Percentiles rank a stretch among this genome's conserved stretches.
Evolutionary conservation across 2,329 filamentous ascomycete genomes (phyloP).

Genomic region (Aspergillus alliaceus): DNA sequence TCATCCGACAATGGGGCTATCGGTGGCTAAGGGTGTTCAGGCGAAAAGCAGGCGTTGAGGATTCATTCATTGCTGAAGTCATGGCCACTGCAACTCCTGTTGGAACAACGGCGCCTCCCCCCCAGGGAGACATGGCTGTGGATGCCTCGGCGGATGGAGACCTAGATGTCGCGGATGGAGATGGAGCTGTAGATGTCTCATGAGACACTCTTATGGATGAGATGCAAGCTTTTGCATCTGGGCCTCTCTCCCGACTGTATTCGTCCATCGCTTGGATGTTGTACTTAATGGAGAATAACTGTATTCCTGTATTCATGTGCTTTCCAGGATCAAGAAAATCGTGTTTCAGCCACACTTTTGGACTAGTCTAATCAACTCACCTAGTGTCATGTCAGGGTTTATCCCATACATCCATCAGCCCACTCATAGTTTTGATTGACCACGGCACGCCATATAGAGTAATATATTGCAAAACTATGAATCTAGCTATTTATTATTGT

Average conservation of each 20-base stretch:
- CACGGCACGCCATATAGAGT: too few relatives aligned
- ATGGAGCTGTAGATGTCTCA: slow-evolving; percentile 11
- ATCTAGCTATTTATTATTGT: too few relatives aligned
- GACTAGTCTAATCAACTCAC: background rate
- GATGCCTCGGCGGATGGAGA: slow-evolving; percentile 28
- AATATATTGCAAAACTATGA: too few relatives aligned
- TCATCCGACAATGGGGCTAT: slow-evolving; percentile 77
- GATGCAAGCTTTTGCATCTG: background rate
- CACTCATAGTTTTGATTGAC: too few relatives aligned
- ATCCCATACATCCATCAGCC: too few relatives aligned
- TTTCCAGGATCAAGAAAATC: background rate
- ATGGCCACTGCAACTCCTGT: slow-evolving; percentile 50
- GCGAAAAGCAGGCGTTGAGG: slow-evolving; percentile 80
- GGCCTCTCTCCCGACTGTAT: background rate
- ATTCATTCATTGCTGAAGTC: slow-evolving; percentile 64
- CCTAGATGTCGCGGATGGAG: slow-evolving; percentile 26
- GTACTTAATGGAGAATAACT: background rate
- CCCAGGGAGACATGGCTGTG: slow-evolving; percentile 8
- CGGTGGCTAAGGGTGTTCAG: slow-evolving; percentile 85
- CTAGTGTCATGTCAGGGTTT: too few relatives aligned
- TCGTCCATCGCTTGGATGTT: background rate
- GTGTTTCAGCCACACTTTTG: too few relatives aligned
- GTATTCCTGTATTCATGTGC: slow-evolving; percentile 4
- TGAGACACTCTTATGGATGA: background rate
- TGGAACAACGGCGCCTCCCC: slow-evolving; percentile 36